Conservation (phyloP, 2,329 filamentous ascomycete species). For the Pseudocercospora cruenta region DNA sequence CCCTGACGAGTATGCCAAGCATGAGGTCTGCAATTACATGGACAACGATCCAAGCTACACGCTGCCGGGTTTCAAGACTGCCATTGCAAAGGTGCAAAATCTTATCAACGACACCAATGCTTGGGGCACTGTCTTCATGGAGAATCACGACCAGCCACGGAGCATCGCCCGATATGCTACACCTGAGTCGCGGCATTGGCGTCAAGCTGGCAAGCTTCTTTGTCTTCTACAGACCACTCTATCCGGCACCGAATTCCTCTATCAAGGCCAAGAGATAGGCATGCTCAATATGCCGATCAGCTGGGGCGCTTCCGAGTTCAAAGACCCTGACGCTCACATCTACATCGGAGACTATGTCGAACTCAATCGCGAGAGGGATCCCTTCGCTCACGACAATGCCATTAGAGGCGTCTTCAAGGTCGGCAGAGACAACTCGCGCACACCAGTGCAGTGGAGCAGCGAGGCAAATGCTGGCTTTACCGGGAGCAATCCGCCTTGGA, state of each 20-base stretch:
- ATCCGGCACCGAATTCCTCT: constrained; percentile 68
- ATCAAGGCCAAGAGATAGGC: constrained; percentile 71
- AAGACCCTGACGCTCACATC: constrained; percentile 27
- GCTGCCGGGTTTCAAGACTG: constrained; percentile 29
- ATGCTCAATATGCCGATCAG: constrained; percentile 65
- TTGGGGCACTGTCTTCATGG: constrained; percentile 68
- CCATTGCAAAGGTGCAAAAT: constrained; percentile 31
- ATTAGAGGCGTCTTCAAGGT: constrained; percentile 59
- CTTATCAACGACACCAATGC: constrained; percentile 62
- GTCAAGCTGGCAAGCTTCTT: constrained; percentile 62
- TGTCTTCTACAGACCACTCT: constrained; percentile 61
- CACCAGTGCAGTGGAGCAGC: constrained; percentile 73
- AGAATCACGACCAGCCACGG: constrained; percentile 69
- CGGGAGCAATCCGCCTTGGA: constrained; percentile 63
- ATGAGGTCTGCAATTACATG: constrained; percentile 32
- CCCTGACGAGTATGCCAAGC: constrained; percentile 31
- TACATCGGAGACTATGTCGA: constrained; percentile 66
- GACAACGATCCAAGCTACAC: constrained; percentile 37
- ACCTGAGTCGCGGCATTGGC: constrained; percentile 41
- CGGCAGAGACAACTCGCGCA: constrained; percentile 70
- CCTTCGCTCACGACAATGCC: constrained; percentile 40
- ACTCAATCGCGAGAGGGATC: constrained; percentile 52
- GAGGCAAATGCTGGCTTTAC: constrained; percentile 68
- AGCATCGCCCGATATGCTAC: constrained; percentile 53
- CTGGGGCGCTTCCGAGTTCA: constrained; percentile 49